phyloP scores from a whole-genome alignment of 306 rosid genomes.

The Vigna unguiculata region DNA sequence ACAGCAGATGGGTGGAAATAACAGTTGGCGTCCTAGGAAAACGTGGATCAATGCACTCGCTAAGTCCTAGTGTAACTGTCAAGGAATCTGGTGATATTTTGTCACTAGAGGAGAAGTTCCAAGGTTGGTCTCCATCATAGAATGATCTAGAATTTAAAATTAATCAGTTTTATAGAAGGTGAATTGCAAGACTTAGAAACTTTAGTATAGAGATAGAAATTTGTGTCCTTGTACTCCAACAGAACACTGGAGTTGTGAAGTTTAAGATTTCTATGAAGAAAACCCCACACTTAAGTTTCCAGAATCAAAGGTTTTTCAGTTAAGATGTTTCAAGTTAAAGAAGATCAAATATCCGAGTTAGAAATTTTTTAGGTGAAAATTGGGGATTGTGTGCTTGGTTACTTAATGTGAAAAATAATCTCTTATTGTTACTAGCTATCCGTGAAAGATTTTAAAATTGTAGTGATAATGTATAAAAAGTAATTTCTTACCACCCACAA shows the following conservation, averaged over 20 bases:
- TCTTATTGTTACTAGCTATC: not conserved
- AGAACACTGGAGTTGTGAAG: not conserved
- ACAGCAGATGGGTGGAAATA: slow-evolving; percentile 95
- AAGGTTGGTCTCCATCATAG: slow-evolving; percentile 61
- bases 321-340: slow-evolving; percentile 1
- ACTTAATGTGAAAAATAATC: not conserved
- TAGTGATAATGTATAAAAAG: not conserved
- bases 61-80: slow-evolving; percentile 94
- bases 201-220: slow-evolving; percentile 10
- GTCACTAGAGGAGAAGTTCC: slow-evolving; percentile 96
- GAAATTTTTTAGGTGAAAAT: slow-evolving; percentile 1
- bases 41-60: slow-evolving; percentile 79
- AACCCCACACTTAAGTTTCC: slow-evolving; percentile 1
- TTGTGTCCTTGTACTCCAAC: not conserved
- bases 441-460: not conserved
- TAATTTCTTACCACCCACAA: not conserved
- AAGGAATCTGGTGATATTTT: slow-evolving; percentile 94
- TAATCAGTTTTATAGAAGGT: not conserved
- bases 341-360: too few relatives aligned
- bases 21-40: slow-evolving; percentile 91
- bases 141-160: slow-evolving; percentile 12
- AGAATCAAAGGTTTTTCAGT: slow-evolving; percentile 17
- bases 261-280: slow-evolving; percentile 5
- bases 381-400: not conserved
- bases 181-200: not conserved